Conservation (phyloP, 495 filamentous ascomycete species). For the Penicillium salamii region DNA sequence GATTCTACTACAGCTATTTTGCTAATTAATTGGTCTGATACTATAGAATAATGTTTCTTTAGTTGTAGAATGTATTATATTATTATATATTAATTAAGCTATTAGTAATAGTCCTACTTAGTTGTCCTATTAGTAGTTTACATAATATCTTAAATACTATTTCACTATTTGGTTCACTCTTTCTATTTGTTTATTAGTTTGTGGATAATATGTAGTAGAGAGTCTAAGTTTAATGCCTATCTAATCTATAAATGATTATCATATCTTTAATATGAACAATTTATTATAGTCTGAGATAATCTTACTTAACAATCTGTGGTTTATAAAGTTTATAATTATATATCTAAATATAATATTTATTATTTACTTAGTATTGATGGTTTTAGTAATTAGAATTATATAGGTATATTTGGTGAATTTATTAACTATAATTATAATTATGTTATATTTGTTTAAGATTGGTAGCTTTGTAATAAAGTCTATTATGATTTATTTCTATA, state of each 20-base stretch:
- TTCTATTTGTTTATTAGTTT: conserved; percentile 9
- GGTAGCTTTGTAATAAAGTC: conserved; percentile 20
- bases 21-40: conserved; percentile 7
- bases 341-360: not conserved
- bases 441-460: conserved; percentile 1
- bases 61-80: conserved; percentile 1
- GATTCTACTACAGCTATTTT: conserved; percentile 2
- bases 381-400: conserved; percentile 1
- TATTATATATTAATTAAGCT: conserved; percentile 12
- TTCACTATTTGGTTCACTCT: conserved; percentile 7
- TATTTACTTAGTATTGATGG: not conserved
- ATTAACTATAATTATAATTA: conserved; percentile 5
- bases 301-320: not conserved
- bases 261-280: not conserved
- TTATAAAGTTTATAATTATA: not conserved
- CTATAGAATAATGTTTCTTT: conserved; percentile 2
- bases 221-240: conserved; percentile 5
- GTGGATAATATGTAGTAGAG: conserved; percentile 1
- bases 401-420: conserved; percentile 1
- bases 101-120: conserved; percentile 4
- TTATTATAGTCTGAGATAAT: not conserved
- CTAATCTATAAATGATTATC: not conserved
- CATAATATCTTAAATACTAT: conserved; percentile 7
- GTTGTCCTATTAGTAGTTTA: conserved; percentile 12
- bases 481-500: conserved; percentile 17